These are phyloP conservation scores for Anisodus acutangulus DNA, from an alignment of 257 asterid species.

Conservation along the genomic window DNA sequence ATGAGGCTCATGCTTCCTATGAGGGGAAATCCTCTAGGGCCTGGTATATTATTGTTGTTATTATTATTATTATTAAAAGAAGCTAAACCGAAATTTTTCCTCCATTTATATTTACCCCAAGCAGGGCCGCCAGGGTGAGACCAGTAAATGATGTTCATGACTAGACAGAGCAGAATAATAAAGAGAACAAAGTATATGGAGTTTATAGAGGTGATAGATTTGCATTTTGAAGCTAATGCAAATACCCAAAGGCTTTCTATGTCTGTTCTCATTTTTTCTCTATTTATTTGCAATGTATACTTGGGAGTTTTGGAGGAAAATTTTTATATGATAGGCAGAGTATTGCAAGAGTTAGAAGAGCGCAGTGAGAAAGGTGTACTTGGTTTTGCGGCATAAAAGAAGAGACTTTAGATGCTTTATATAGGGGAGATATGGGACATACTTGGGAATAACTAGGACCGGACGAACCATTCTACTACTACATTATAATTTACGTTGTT, in stretches of 20 bases:
- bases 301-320: not conserved
- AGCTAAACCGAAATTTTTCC: conserved; percentile 15
- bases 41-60: conserved; percentile 44
- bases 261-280: conserved; percentile 38
- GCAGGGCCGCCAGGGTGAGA: conserved; percentile 82
- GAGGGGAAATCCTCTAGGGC: conserved; percentile 73
- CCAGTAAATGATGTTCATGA: conserved; percentile 67
- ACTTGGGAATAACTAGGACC: not conserved
- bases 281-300: not conserved
- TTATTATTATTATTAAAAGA: not conserved
- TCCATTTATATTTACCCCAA: conserved; percentile 66
- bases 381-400: conserved; percentile 1
- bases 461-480: not conserved
- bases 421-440: not conserved
- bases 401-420: not conserved
- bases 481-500: not conserved
- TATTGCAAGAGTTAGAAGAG: conserved; percentile 1
- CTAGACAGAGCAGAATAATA: conserved; percentile 40
- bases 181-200: conserved; percentile 40
- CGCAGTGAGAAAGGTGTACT: not conserved
- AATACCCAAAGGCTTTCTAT: conserved; percentile 69
- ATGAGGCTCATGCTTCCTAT: conserved; percentile 81
- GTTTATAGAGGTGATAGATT: conserved; percentile 44
- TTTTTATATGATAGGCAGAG: not conserved
- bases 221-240: conserved; percentile 59